Percentiles rank a stretch among this genome's conserved stretches.
Conservation (phyloP, 768 basidiomycete genomes). For the Boletus rex-veris region DNA sequence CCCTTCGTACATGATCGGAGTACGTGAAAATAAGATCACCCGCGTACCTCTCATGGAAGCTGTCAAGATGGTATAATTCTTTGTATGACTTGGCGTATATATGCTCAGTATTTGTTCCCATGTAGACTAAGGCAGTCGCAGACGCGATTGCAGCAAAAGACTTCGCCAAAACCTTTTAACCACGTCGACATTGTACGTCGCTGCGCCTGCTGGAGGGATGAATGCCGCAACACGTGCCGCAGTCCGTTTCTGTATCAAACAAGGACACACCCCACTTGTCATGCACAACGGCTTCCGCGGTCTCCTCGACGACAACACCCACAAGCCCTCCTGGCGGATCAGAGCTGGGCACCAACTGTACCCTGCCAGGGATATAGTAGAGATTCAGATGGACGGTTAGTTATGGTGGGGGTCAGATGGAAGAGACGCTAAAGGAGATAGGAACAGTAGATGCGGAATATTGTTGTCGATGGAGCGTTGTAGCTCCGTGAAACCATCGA, state of each 20-base stretch:
- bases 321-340: constrained; percentile 93
- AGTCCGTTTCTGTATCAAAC: constrained; percentile 86
- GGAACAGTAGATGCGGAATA: no score
- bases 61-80: constrained; percentile 66
- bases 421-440: no score
- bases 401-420: no score
- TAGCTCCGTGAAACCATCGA: constrained; percentile 63
- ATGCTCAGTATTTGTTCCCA: constrained; percentile 1
- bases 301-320: constrained; percentile 82
- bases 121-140: constrained; percentile 82
- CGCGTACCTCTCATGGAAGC: constrained; percentile 92
- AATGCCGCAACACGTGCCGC: constrained; percentile 83
- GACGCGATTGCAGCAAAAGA: constrained; percentile 78
- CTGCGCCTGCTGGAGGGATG: constrained; percentile 98
- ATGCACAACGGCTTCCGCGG: constrained; percentile 97
- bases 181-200: constrained; percentile 71
- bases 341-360: constrained; percentile 95
- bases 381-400: no score
- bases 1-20: constrained; percentile 97
- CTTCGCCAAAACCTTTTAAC: constrained; percentile 84
- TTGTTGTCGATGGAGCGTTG: no score
- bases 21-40: constrained; percentile 93
- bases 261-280: constrained; percentile 90
- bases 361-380: constrained; percentile 46
- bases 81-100: background rate